phyloP scores from a whole-genome alignment of 1,284 basidiomycete genomes.

The Neolentinus lepideus region DNA sequence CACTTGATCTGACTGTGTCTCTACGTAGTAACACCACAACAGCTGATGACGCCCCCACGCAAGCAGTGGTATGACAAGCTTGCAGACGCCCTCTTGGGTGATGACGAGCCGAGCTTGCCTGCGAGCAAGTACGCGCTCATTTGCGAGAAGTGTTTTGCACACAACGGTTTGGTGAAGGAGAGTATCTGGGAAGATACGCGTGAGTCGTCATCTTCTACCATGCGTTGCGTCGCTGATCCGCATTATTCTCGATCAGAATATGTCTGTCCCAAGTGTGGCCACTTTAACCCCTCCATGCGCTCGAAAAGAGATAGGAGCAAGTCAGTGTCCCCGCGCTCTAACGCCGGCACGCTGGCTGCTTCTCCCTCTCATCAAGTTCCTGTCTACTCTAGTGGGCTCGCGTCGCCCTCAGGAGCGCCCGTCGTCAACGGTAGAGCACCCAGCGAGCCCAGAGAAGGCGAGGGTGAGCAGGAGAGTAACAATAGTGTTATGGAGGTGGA shows the following conservation, averaged over 20 bases:
- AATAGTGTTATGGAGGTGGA: slow-evolving; percentile 19
- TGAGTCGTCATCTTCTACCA: too few species aligned
- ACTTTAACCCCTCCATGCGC: slow-evolving; percentile 58
- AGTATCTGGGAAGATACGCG: slow-evolving; percentile 87
- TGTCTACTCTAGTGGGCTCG: slow-evolving; percentile 6
- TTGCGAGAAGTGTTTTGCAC: slow-evolving; percentile 86
- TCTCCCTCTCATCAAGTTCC: slow-evolving; percentile 9
- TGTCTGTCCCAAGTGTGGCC: slow-evolving; percentile 66
- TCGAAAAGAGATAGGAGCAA: slow-evolving; percentile 24
- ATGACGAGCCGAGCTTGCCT: slow-evolving; percentile 57
- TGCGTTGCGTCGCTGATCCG: too few species aligned
- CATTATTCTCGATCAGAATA: slow-evolving; percentile 49
- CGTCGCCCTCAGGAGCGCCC: slow-evolving; percentile 2
- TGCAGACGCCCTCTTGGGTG: slow-evolving; percentile 81
- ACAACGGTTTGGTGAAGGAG: slow-evolving; percentile 92
- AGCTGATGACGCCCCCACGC: slow-evolving; percentile 47
- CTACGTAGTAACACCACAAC: slow-evolving; percentile 26
- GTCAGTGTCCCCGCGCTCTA: not conserved
- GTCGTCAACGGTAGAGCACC: not conserved
- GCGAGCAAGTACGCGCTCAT: slow-evolving; percentile 86
- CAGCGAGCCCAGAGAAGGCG: not conserved
- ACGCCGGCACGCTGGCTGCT: not conserved
- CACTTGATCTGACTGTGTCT: not conserved
- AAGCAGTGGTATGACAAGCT: slow-evolving; percentile 88
- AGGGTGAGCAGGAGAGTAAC: slow-evolving; percentile 8